Percentiles rank a stretch among this genome's conserved stretches.
Conservation (phyloP, 1,139 yeast species). For the Suhomyces chickasaworum region DNA sequence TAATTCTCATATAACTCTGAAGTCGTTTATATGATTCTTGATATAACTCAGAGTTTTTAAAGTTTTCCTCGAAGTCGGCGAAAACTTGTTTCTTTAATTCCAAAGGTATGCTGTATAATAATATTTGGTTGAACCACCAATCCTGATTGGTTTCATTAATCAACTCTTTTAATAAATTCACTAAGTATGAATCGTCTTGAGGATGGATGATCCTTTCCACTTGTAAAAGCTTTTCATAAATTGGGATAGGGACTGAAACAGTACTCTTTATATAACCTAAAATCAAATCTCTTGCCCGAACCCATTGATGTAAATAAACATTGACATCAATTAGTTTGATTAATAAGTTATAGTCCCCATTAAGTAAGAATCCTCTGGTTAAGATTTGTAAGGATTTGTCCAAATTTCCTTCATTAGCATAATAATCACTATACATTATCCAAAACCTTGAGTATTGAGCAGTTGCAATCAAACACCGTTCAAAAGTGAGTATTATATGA, state of each 20-base stretch:
- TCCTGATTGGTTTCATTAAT: conserved; percentile 27
- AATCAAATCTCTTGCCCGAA: conserved; percentile 40
- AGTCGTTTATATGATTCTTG: conserved; percentile 12
- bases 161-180: conserved; percentile 27
- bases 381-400: conserved; percentile 41
- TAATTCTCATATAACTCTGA: conserved; percentile 1
- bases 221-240: conserved; percentile 40
- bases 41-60: conserved; percentile 12
- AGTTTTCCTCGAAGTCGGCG: conserved; percentile 14
- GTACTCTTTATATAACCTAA: conserved; percentile 30
- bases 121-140: conserved; percentile 22
- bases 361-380: conserved; percentile 32
- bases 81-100: conserved; percentile 16
- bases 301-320: conserved; percentile 31
- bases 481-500: conserved; percentile 48
- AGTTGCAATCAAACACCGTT: conserved; percentile 56
- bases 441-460: conserved; percentile 60
- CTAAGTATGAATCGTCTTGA: conserved; percentile 27
- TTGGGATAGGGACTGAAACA: conserved; percentile 34
- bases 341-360: conserved; percentile 29
- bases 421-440: conserved; percentile 59
- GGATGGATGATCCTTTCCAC: conserved; percentile 36
- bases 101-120: conserved; percentile 14
- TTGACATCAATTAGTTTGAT: conserved; percentile 45
- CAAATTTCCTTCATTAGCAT: conserved; percentile 30